Base-by-base conservation (phyloP, 2,329 filamentous ascomycete genomes). In the Boeremia lycopersici region DNA sequence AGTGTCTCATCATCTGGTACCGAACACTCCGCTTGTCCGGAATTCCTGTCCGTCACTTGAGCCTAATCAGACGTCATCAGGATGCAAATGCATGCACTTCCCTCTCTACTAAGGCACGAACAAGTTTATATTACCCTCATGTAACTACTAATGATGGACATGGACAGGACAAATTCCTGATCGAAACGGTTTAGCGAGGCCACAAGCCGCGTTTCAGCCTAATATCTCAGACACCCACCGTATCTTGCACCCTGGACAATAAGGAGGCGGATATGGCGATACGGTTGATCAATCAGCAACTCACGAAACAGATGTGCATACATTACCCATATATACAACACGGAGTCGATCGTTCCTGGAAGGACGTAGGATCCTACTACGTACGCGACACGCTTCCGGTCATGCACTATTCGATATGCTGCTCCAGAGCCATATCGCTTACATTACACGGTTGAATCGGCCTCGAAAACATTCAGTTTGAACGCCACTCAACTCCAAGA, bases 131-230 rank as follows among this genome's bases (percentile, higher is more conserved):
- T 19, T 13, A 7, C 44, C 12, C n/a, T 34, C n/a, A 30, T 38
- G n/a, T 35, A 28, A 15, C 30, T 23, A 9, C 17, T 13, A 41
- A 2, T 33, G 44, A 28, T 26, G 5, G 26, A 44, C 17, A 25
- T 15, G 6, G 29, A 17, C n/a, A 12, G 17, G 5, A 8, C 15
- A 46, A 44, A 48, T 53, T 48, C 39, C 44, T 31, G 26, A 12
- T 48, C 6, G n/a, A 39, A 38, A 44, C 28, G 26, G 34, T 26
- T 28, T 26, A 36, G 52, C 41, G 25, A 9, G 31, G 13, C 41
- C 8, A 33, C 23, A 26, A 53, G 28, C 53, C 51, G 47, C 23
- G 65, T 68, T 68, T 68, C 65, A 68, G 65, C 59, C 62, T 61
- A 41, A 50, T 39, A 56, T 46, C 62, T 66, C 62, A 63, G 56